These are phyloP conservation scores for Trichoderma erinaceum DNA, from an alignment of 495 filamentous ascomycete species.

Conservation along the genomic window DNA sequence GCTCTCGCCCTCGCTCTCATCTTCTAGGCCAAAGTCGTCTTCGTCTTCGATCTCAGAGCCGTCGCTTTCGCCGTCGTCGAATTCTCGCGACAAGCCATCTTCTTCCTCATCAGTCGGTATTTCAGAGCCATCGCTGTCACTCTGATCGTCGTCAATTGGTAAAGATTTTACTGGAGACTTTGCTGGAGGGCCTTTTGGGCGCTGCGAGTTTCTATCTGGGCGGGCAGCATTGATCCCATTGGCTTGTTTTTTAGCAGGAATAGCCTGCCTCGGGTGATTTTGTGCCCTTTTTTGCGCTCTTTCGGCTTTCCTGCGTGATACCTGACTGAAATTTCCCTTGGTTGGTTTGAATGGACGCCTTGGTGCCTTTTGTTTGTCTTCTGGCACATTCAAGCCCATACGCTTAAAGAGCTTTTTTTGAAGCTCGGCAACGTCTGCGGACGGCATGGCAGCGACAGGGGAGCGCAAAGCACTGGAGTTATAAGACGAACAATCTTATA, in stretches of 20 bases:
- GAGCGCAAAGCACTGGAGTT: background rate
- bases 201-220: background rate
- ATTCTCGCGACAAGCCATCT: background rate
- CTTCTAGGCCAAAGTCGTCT: conserved; percentile 26
- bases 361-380: background rate
- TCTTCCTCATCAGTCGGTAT: background rate
- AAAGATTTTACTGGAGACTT: background rate
- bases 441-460: background rate
- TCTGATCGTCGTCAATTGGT: background rate
- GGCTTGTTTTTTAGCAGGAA: background rate
- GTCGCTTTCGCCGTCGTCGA: conserved; percentile 15
- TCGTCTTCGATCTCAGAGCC: conserved; percentile 23
- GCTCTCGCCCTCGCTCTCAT: conserved; percentile 23
- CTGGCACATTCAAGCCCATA: conserved; percentile 18
- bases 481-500: background rate
- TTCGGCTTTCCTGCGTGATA: conserved; percentile 46
- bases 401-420: conserved; percentile 22
- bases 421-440: conserved; percentile 19
- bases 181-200: background rate
- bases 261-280: conserved; percentile 18
- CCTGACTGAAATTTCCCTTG: conserved; percentile 30
- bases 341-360: conserved; percentile 1
- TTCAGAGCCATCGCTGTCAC: background rate
- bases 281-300: conserved; percentile 36
- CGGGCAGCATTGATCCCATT: background rate